These are phyloP conservation scores for Porpolomopsis calyptriformis DNA, from an alignment of 768 basidiomycete genomes.

Conservation along the genomic window DNA sequence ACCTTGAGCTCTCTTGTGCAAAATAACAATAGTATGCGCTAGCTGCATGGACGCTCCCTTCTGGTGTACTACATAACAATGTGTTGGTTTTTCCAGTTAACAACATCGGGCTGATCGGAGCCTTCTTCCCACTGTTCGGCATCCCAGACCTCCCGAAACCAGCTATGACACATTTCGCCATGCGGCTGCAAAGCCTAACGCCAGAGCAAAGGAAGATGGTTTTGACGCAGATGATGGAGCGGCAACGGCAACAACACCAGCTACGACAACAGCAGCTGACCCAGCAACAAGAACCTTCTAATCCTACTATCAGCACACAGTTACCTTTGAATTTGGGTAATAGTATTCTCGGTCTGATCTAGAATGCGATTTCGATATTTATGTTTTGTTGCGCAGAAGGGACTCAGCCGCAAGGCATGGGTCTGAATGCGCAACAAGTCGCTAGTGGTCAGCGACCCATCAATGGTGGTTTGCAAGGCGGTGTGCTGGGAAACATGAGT, in stretches of 20 bases:
- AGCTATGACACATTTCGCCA: neutral
- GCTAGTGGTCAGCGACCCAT: constrained; percentile 8
- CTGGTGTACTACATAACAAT: constrained; percentile 24
- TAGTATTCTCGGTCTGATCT: neutral
- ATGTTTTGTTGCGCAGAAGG: constrained; percentile 5
- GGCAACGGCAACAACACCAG: constrained; percentile 16
- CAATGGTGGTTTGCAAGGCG: constrained; percentile 10
- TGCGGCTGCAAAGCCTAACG: neutral
- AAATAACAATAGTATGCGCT: constrained; percentile 35
- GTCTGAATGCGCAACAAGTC: neutral
- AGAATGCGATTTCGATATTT: neutral
- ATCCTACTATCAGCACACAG: neutral
- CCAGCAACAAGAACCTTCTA: constrained; percentile 6
- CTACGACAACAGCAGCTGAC: constrained; percentile 16
- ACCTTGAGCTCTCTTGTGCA: neutral
- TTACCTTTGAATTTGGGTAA: neutral
- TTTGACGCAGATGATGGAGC: neutral
- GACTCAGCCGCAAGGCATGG: constrained; percentile 11
- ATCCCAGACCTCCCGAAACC: constrained; percentile 28
- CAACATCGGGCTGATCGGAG: constrained; percentile 14
- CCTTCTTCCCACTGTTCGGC: constrained; percentile 29
- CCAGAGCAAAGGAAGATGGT: neutral
- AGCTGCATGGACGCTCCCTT: constrained; percentile 26
- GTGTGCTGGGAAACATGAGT: constrained; percentile 20
- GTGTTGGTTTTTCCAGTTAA: constrained; percentile 30